These are phyloP conservation scores for Termitomyces sp. DNA, from an alignment of 1,284 basidiomycete species.

Conservation along the genomic window DNA sequence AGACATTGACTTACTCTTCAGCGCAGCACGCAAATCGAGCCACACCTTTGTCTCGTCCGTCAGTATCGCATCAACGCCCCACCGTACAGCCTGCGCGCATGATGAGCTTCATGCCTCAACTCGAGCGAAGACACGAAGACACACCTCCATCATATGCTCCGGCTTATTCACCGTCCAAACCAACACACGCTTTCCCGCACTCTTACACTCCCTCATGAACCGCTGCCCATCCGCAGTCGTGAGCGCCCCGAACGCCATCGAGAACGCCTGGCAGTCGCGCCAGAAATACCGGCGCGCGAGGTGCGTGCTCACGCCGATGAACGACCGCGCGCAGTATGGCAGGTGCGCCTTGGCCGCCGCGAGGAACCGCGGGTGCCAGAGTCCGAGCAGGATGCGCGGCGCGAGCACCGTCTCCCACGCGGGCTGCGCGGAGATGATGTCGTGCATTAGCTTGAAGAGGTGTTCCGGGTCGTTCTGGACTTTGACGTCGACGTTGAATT, in stretches of 20 bases:
- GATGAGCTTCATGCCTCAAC: neutral
- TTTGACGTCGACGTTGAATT: slow-evolving; percentile 93
- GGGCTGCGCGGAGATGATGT: slow-evolving; percentile 63
- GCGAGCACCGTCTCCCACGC: slow-evolving; percentile 80
- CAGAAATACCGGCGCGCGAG: slow-evolving; percentile 88
- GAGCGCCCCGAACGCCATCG: slow-evolving; percentile 75
- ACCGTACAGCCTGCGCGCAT: slow-evolving; percentile 69
- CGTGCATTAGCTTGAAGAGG: slow-evolving; percentile 84
- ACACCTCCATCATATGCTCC: slow-evolving; percentile 89
- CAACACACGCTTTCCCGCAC: slow-evolving; percentile 81
- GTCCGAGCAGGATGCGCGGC: slow-evolving; percentile 84
- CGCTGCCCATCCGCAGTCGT: slow-evolving; percentile 68
- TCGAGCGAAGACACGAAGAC: no score
- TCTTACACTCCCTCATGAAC: slow-evolving; percentile 68
- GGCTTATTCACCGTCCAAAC: slow-evolving; percentile 97
- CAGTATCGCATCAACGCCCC: slow-evolving; percentile 87
- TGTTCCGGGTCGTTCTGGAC: slow-evolving; percentile 86
- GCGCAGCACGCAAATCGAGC: slow-evolving; percentile 64
- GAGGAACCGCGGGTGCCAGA: slow-evolving; percentile 93
- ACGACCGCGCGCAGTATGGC: slow-evolving; percentile 80
- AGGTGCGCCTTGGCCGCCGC: slow-evolving; percentile 69
- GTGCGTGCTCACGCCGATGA: slow-evolving; percentile 72
- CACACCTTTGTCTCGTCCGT: slow-evolving; percentile 82
- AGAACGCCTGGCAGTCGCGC: slow-evolving; percentile 85
- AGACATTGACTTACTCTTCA: slow-evolving; percentile 47